A percentile compares a stretch with the other conserved stretches of the same genome.
phyloP scores from a whole-genome alignment of 2,329 filamentous ascomycete species.

The Pseudocercospora vitis region DNA sequence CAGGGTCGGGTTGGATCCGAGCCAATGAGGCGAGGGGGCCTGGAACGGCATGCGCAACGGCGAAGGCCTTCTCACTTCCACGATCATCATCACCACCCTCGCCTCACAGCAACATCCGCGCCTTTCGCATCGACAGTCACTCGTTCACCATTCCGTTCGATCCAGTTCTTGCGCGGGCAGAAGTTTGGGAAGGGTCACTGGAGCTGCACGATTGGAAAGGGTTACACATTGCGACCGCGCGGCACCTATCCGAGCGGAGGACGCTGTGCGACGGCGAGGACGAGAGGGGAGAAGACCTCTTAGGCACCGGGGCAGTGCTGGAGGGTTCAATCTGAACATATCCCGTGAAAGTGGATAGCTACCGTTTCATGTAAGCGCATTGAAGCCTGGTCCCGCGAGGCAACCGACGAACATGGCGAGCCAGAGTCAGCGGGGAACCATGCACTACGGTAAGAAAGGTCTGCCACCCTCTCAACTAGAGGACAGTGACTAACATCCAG shows the following conservation, averaged over 20 bases:
- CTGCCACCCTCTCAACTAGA: neutral
- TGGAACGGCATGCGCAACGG: too few relatives aligned
- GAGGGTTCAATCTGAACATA: neutral
- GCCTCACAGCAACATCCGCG: neutral
- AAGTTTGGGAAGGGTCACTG: neutral
- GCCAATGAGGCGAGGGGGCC: neutral
- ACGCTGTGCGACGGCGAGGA: constrained; percentile 6
- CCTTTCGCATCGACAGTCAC: neutral
- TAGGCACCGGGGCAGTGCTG: neutral
- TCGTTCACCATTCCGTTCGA: neutral
- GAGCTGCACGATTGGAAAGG: neutral
- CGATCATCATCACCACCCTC: too few relatives aligned
- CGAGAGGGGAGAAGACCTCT: neutral
- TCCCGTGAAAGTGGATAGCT: neutral
- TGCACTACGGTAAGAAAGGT: constrained; percentile 7
- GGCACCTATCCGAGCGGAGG: constrained; percentile 8
- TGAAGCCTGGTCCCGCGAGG: neutral
- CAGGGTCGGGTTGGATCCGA: neutral
- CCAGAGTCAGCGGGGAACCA: constrained; percentile 10
- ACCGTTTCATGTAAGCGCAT: neutral
- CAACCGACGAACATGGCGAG: neutral
- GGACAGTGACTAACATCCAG: neutral
- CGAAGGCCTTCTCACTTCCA: neutral
- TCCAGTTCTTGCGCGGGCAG: neutral
- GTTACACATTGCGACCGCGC: constrained; percentile 6